Evolutionary conservation across 768 basidiomycete species (phyloP).

Genomic region (Arthromyces matolae): DNA sequence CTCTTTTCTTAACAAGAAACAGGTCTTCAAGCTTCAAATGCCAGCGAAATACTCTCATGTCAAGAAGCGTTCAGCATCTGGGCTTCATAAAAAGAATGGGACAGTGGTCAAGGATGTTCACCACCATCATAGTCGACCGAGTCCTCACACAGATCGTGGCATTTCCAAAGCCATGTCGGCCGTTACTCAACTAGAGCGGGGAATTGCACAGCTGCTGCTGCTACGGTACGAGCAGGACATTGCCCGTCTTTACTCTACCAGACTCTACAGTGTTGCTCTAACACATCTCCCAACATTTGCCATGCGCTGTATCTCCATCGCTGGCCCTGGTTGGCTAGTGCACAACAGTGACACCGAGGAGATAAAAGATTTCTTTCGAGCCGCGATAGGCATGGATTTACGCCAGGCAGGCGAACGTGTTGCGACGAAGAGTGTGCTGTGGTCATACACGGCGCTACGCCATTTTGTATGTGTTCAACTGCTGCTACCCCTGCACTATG

Average conservation of each 20-base stretch:
- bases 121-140: constrained; percentile 31
- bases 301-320: constrained; percentile 58
- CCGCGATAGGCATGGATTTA: constrained; percentile 71
- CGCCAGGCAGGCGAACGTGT: constrained; percentile 75
- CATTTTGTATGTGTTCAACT: constrained; percentile 56
- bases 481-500: background rate
- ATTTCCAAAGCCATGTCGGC: constrained; percentile 55
- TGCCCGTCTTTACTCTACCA: constrained; percentile 68
- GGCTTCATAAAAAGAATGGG: constrained; percentile 45
- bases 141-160: constrained; percentile 50
- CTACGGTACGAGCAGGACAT: constrained; percentile 74
- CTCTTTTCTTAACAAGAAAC: background rate
- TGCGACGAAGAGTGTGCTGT: constrained; percentile 75
- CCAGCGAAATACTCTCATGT: constrained; percentile 73
- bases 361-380: constrained; percentile 71
- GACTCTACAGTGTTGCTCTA: constrained; percentile 60
- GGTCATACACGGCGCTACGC: constrained; percentile 74
- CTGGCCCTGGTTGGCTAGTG: constrained; percentile 66
- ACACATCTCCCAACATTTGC: constrained; percentile 66
- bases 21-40: constrained; percentile 34
- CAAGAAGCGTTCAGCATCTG: constrained; percentile 56
- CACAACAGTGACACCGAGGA: constrained; percentile 65
- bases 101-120: constrained; percentile 26
- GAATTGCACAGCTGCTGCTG: constrained; percentile 65
- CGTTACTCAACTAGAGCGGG: constrained; percentile 64